Evolutionary conservation across 2,329 filamentous ascomycete genomes (phyloP).

Genomic region (Colletotrichum godetiae): DNA sequence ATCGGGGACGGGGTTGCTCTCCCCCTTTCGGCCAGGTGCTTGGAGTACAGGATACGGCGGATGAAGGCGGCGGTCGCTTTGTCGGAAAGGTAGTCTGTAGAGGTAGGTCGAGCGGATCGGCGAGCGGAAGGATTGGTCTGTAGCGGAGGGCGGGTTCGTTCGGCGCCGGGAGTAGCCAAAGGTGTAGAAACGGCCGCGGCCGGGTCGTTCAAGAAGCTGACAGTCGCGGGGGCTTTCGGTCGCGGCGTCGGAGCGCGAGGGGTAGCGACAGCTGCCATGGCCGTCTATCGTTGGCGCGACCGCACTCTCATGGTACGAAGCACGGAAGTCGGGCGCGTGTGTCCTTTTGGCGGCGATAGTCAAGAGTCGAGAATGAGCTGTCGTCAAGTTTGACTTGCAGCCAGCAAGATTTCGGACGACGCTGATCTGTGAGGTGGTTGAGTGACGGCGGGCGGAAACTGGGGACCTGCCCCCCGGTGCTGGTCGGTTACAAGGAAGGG

Average conservation of each 20-base stretch:
- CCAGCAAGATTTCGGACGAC: constrained; percentile 34
- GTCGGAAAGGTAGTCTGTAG: constrained; percentile 73
- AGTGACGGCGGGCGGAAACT: constrained; percentile 22
- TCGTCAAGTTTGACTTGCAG: constrained; percentile 37
- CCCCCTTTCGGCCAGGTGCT: constrained; percentile 70
- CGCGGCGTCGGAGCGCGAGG: constrained; percentile 38
- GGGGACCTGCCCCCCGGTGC: constrained; percentile 22
- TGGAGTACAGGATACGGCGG: constrained; percentile 85
- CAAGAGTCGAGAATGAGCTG: constrained; percentile 14
- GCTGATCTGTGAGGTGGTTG: constrained; percentile 25
- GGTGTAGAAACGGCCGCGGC: constrained; percentile 26
- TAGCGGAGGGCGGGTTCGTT: constrained; percentile 40
- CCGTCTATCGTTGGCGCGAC: constrained; percentile 24
- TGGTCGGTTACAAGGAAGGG: constrained; percentile 28
- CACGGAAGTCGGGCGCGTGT: neutral
- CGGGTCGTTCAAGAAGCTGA: constrained; percentile 29
- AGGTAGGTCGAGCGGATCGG: constrained; percentile 46
- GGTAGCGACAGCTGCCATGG: constrained; percentile 39
- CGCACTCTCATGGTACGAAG: constrained; percentile 25
- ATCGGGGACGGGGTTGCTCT: constrained; percentile 68
- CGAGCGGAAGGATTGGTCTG: constrained; percentile 36
- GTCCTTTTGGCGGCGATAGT: neutral
- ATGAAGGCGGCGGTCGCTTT: constrained; percentile 84
- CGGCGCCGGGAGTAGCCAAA: constrained; percentile 36
- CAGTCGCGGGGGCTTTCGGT: constrained; percentile 36